A percentile compares a stretch with the other conserved stretches of the same genome.
Evolutionary conservation across 1,284 basidiomycete genomes (phyloP).

Genomic region (Cystobasidium sp.): DNA sequence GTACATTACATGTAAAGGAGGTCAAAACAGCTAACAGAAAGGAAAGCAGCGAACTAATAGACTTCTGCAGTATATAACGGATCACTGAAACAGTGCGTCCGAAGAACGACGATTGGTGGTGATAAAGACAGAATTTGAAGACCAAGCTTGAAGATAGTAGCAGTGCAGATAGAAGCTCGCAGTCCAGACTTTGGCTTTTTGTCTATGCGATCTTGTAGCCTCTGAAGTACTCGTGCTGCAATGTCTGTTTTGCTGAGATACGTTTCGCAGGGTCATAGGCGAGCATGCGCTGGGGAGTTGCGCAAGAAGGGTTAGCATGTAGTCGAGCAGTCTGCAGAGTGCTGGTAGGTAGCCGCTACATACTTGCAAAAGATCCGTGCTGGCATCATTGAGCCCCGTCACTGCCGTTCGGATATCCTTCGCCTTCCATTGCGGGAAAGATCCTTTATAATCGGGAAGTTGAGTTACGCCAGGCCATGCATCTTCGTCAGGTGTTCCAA

Average conservation of each 20-base stretch:
- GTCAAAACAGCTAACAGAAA: no score
- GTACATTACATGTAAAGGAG: no score
- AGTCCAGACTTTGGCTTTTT: neutral
- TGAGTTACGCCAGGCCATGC: constrained; percentile 87
- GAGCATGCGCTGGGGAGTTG: constrained; percentile 66
- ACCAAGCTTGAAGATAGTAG: no score
- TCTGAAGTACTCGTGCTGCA: constrained; percentile 77
- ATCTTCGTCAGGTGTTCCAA: constrained; percentile 93
- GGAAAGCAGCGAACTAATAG: no score
- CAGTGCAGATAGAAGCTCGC: no score
- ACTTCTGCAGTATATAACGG: no score
- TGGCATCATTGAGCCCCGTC: constrained; percentile 66
- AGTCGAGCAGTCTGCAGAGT: constrained; percentile 24
- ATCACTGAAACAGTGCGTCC: no score
- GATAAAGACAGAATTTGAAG: no score
- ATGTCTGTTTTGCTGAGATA: constrained; percentile 87
- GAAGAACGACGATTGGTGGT: no score
- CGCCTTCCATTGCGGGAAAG: constrained; percentile 88
- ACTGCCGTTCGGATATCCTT: constrained; percentile 70
- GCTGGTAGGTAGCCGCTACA: constrained; percentile 46
- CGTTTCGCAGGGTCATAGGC: constrained; percentile 92
- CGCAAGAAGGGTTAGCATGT: constrained; percentile 1
- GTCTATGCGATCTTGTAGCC: constrained; percentile 1
- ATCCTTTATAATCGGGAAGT: constrained; percentile 93
- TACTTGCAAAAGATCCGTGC: constrained; percentile 74